Percentiles rank a stretch among this genome's conserved stretches.
Conservation (phyloP, 805 yeast species). For the Scheffersomyces coipomensis region DNA sequence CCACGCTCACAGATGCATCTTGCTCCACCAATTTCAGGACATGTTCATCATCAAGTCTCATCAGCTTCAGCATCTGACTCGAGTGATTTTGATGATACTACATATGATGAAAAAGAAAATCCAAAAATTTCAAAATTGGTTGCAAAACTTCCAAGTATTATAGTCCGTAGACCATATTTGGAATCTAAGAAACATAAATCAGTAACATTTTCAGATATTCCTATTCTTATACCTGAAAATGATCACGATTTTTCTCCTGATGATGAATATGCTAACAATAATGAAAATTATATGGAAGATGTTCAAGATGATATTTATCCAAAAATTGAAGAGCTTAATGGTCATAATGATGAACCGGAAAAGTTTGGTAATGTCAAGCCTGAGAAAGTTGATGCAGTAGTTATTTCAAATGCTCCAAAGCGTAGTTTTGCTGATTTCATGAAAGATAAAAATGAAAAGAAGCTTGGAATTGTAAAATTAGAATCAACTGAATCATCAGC, state of each 20-base stretch:
- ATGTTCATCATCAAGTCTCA: too few species aligned
- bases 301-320: too few species aligned
- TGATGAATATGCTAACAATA: too few species aligned
- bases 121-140: conserved; percentile 9
- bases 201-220: not conserved
- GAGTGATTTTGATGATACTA: conserved; percentile 5
- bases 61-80: conserved; percentile 12
- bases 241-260: too few species aligned
- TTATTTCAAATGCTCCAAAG: not conserved
- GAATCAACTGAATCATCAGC: too few species aligned
- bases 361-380: too few species aligned
- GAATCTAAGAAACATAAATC: not conserved
- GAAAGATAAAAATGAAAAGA: too few species aligned
- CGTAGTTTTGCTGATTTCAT: not conserved
- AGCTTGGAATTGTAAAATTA: too few species aligned
- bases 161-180: not conserved
- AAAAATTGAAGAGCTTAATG: too few species aligned
- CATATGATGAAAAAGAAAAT: conserved; percentile 2
- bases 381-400: too few species aligned
- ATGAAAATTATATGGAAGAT: too few species aligned
- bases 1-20: not conserved
- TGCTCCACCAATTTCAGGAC: not conserved
- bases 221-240: not conserved
- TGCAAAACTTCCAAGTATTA: conserved; percentile 4
- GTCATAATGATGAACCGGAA: too few species aligned